Percentiles rank a stretch among this genome's conserved stretches.
These are phyloP conservation scores for Paramecium biaurelia DNA, from an alignment of 73 alveolate genomes.

Conservation along the genomic window DNA sequence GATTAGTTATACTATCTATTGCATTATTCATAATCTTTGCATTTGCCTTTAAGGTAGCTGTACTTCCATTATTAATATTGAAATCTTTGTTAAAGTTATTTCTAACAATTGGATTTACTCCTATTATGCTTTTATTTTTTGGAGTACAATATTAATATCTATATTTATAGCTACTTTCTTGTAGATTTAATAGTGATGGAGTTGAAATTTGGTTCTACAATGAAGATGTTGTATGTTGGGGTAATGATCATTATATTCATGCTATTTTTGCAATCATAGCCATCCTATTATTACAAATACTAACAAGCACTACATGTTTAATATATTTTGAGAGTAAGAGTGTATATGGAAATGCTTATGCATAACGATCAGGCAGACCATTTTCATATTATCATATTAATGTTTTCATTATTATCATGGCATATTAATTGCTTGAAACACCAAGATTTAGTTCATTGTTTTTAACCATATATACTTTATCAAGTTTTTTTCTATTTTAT, in stretches of 20 bases:
- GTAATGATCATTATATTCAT: neutral
- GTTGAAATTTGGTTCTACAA: neutral
- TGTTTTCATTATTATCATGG: neutral
- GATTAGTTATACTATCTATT: neutral
- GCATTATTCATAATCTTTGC: neutral
- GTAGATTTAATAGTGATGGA: neutral
- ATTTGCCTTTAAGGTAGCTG: neutral
- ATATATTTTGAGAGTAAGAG: neutral
- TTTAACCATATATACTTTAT: neutral
- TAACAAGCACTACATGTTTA: neutral
- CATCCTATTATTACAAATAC: neutral
- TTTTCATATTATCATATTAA: neutral
- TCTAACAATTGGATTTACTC: neutral
- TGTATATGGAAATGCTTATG: neutral
- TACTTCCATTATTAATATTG: neutral
- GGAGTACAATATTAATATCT: neutral
- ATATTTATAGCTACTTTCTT: neutral
- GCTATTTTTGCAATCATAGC: neutral
- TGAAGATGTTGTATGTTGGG: neutral
- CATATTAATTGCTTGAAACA: neutral
- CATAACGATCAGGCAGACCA: slow-evolving; percentile 30
- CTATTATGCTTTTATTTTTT: slow-evolving; percentile 26
- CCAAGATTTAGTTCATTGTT: neutral
- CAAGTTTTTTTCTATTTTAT: neutral
- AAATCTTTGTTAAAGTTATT: neutral